Percentiles rank a stretch among this genome's conserved stretches.
Evolutionary conservation across 179 eudicot genomes (phyloP).

Genomic region (Beta lomatogona): DNA sequence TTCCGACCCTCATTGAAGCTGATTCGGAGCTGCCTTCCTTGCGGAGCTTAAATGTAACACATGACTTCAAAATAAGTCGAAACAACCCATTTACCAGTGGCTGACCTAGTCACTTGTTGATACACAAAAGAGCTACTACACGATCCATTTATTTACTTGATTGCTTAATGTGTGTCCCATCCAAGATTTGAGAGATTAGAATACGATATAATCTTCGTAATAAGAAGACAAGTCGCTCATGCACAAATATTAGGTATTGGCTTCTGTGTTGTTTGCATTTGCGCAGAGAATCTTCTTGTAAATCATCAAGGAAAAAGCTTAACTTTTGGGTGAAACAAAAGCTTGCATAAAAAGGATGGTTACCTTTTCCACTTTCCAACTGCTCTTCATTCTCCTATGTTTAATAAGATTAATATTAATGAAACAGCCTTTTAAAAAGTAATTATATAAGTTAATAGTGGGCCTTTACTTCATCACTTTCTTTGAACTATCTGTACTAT

Average conservation of each 20-base stretch:
- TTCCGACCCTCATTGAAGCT: too few relatives aligned
- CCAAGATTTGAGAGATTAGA: too few relatives aligned
- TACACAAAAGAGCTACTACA: too few relatives aligned
- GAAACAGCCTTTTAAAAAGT: neutral
- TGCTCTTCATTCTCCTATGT: slow-evolving; percentile 2
- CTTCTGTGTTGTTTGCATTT: slow-evolving; percentile 8
- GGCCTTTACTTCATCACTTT: neutral
- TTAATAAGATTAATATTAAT: neutral
- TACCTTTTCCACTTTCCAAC: slow-evolving; percentile 2
- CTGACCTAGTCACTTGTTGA: too few relatives aligned
- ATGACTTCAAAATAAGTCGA: too few relatives aligned
- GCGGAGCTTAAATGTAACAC: too few relatives aligned
- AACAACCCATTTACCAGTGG: too few relatives aligned
- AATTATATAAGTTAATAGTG: neutral
- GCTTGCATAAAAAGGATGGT: neutral
- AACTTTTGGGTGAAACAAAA: neutral
- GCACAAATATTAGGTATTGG: slow-evolving; percentile 2
- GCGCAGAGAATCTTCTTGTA: slow-evolving; percentile 9
- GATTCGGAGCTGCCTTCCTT: too few relatives aligned
- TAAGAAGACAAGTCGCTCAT: neutral
- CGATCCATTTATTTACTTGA: too few relatives aligned
- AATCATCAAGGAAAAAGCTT: neutral
- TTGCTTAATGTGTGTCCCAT: too few relatives aligned
- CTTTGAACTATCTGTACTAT: neutral
- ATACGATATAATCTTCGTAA: neutral